Evolutionary conservation across 441 rosid species (phyloP).

Genomic region (Brassica balearica): DNA sequence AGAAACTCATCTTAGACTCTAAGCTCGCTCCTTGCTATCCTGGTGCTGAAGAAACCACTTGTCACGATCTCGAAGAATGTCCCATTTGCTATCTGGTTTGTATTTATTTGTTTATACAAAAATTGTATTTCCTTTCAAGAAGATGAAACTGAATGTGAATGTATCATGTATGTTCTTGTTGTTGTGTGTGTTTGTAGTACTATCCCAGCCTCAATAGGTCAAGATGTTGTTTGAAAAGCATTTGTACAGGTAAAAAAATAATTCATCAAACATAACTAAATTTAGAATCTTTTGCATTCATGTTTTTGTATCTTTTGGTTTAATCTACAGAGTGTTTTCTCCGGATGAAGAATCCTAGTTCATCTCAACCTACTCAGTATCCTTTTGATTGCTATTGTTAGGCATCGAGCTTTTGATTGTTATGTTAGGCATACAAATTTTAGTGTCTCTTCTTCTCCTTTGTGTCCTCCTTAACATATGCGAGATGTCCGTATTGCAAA

Average conservation of each 20-base stretch:
- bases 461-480: constrained; percentile 49
- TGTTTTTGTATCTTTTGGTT: constrained; percentile 20
- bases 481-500: constrained; percentile 90
- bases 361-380: constrained; percentile 92
- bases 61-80: constrained; percentile 80
- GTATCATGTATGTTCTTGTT: background rate
- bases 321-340: constrained; percentile 87
- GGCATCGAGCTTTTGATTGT: background rate
- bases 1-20: constrained; percentile 90
- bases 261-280: background rate
- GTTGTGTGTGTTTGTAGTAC: constrained; percentile 53
- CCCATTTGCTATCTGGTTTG: constrained; percentile 93
- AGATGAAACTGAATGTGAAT: background rate
- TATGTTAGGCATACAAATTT: background rate
- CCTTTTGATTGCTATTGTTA: constrained; percentile 27
- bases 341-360: constrained; percentile 97
- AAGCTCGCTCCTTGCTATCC: constrained; percentile 99
- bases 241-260: constrained; percentile 79
- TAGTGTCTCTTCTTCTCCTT: background rate
- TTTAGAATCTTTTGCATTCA: background rate
- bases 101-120: constrained; percentile 13
- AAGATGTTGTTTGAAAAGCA: constrained; percentile 93
- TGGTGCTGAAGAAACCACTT: constrained; percentile 85
- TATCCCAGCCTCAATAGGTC: constrained; percentile 98
- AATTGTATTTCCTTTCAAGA: background rate